Evolutionary conservation across 306 rosid genomes (phyloP).

Genomic region (Luffa acutangula): DNA sequence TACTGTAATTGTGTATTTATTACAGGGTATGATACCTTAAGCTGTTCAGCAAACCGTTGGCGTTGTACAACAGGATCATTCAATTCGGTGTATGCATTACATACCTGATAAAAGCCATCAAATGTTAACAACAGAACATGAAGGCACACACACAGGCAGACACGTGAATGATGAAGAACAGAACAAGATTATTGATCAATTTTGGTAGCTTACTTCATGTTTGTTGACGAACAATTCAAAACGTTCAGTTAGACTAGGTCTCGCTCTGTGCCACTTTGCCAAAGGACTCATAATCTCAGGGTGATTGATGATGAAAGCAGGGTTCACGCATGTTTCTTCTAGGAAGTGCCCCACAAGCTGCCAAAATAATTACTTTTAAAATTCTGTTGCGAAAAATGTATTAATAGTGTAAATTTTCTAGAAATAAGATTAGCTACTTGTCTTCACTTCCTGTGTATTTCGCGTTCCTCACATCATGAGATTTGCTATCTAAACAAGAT

Average conservation of each 20-base stretch:
- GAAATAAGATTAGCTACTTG: not conserved
- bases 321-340: conserved; percentile 81
- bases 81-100: conserved; percentile 90
- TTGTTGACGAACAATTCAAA: conserved; percentile 79
- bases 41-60: conserved; percentile 80
- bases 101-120: conserved; percentile 34
- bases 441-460: not conserved
- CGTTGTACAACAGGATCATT: conserved; percentile 93
- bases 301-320: conserved; percentile 74
- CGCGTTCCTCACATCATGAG: not conserved
- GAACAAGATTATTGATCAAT: not conserved
- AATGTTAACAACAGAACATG: conserved; percentile 7
- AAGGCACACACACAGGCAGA: not conserved
- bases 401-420: not conserved
- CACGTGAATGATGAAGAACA: not conserved
- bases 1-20: not conserved
- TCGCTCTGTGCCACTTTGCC: conserved; percentile 90
- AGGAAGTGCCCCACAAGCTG: conserved; percentile 97
- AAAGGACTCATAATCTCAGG: conserved; percentile 93
- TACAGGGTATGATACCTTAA: conserved; percentile 43
- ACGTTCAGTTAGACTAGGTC: conserved; percentile 80
- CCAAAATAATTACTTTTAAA: not conserved
- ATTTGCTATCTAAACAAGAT: not conserved
- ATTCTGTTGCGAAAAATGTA: not conserved
- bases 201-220: conserved; percentile 48